phyloP scores from a whole-genome alignment of 768 basidiomycete species.

The Lactarius tabidus region DNA sequence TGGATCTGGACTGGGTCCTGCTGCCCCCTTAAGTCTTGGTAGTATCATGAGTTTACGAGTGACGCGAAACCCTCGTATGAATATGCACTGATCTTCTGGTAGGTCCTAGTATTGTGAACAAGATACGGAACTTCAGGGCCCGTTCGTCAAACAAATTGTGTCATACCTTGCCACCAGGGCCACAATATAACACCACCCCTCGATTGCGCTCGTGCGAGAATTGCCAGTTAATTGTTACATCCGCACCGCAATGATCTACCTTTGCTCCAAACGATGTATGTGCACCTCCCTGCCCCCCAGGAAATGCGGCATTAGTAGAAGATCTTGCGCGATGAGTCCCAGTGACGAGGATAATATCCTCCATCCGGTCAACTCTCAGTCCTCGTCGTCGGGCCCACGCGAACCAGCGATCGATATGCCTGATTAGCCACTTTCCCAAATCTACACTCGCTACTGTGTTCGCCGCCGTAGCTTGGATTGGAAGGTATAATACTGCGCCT shows the following conservation, averaged over 20 bases:
- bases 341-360: background rate
- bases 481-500: background rate
- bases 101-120: background rate
- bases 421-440: background rate
- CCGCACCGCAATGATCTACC: background rate
- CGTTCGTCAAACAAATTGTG: no score
- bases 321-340: slow-evolving; percentile 4
- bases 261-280: background rate
- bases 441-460: background rate
- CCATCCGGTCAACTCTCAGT: background rate
- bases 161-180: background rate
- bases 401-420: background rate
- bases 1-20: background rate
- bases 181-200: background rate
- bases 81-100: background rate
- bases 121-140: background rate
- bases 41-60: background rate
- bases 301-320: background rate
- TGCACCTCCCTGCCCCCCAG: background rate
- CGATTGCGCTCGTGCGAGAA: background rate
- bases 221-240: background rate
- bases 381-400: background rate
- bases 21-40: background rate
- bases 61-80: background rate
- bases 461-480: background rate